Base-by-base conservation (phyloP, 1,139 yeast species). In the Lodderomyces theae region DNA sequence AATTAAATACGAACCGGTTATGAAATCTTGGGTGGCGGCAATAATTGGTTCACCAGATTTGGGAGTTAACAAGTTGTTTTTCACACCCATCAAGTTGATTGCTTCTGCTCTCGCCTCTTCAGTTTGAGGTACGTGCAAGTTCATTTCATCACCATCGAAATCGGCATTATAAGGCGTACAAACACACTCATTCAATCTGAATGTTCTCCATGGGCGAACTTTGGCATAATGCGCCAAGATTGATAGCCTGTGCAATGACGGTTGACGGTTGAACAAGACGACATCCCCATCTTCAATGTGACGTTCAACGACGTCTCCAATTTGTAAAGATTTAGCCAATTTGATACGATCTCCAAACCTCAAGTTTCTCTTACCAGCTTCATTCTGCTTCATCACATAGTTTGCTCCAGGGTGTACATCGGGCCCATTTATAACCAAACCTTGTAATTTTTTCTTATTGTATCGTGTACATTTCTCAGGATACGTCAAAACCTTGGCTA, bases 61-160 rank as follows among this genome's bases (percentile, higher is more conserved):
- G 8, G 99, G 99, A 1, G 98, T 92, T 51, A 92, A 75, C 49
- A 94, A 72, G 59, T 94, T 94, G 57, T 90, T 86, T 57, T 94
- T 94, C 35, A 94, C 98, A 39, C 98, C 98, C 99, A 94, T 94
- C 54, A 94, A 74, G 55, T 87, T 87, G 62, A 92, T 88, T 13
- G 98, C 98, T 64, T 94, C 98, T 0, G 98, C 95, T 52, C 98
- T 74, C 1, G 98, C 98, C 64, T 94, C 99, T 64, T 94, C 98
- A 0, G 98, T 92, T 66, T 94, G 99, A 2, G 98, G 98, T 34
- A 94, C 98, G 59, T 94, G 99, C 59, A 94, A 73, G 63, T 94
- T 94, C 99, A 94, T 94, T 66, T 94, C 99, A 66, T 94, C 99
- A 63, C 99, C 99, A 64, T 94, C 99, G 59, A 94, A 94, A 77